Conservation (phyloP, 2,329 filamentous ascomycete species). For the Aspergillus niger region DNA sequence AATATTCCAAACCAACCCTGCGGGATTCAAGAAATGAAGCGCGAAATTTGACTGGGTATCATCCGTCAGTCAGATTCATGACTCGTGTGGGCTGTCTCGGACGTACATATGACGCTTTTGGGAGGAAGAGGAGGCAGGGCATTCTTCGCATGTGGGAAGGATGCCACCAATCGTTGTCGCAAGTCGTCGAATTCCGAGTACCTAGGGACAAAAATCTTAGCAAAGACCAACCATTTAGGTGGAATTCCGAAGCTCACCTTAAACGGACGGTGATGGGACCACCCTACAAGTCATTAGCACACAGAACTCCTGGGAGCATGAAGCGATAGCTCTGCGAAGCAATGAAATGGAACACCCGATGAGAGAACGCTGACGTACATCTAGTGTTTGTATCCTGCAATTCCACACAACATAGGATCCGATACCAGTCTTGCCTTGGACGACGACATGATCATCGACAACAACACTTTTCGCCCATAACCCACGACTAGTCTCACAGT, state of each 20-base stretch:
- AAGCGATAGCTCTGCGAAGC: not conserved
- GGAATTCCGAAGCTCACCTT: constrained; percentile 45
- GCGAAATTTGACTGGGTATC: constrained; percentile 65
- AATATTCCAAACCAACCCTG: constrained; percentile 82
- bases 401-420: constrained; percentile 98
- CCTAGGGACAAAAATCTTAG: constrained; percentile 43
- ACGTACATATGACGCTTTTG: constrained; percentile 83
- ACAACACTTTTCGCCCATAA: constrained; percentile 65
- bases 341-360: not conserved
- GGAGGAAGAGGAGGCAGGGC: constrained; percentile 89
- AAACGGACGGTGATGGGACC: constrained; percentile 61
- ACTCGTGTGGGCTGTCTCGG: not conserved
- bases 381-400: constrained; percentile 81
- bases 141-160: constrained; percentile 80
- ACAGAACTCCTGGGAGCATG: not conserved
- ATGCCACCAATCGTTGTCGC: constrained; percentile 68
- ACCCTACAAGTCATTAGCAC: constrained; percentile 45
- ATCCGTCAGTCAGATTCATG: constrained; percentile 12
- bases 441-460: constrained; percentile 64
- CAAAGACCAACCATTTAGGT: not conserved
- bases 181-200: constrained; percentile 95
- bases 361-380: constrained; percentile 55
- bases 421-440: constrained; percentile 60
- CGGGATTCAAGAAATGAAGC: constrained; percentile 83
- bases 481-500: constrained; percentile 57